Evolutionary conservation across 768 basidiomycete species (phyloP).

Genomic region (Russula sp.): DNA sequence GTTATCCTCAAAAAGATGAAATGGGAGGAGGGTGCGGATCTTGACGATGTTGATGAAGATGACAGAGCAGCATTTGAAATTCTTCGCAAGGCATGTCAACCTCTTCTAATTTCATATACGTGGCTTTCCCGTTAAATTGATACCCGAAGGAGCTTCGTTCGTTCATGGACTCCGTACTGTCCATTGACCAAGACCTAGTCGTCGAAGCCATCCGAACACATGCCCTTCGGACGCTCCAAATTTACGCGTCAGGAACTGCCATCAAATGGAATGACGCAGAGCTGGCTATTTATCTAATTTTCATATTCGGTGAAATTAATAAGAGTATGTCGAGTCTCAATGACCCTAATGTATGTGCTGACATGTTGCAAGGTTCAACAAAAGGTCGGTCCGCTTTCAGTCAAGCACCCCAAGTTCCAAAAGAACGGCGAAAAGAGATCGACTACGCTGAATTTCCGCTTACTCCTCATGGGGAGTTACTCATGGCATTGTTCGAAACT

Average conservation of each 20-base stretch:
- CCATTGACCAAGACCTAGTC: constrained; percentile 83
- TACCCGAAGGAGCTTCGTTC: constrained; percentile 71
- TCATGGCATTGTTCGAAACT: constrained; percentile 79
- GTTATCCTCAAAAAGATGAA: constrained; percentile 85
- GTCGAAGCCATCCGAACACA: constrained; percentile 71
- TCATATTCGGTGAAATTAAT: constrained; percentile 89
- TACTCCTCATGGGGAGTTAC: constrained; percentile 87
- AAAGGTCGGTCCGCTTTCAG: constrained; percentile 88
- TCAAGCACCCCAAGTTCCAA: constrained; percentile 64
- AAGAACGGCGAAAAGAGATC: constrained; percentile 60
- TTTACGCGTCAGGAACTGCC: constrained; percentile 57
- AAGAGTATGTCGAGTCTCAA: constrained; percentile 57
- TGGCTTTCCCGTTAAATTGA: background rate
- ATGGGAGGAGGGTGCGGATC: constrained; percentile 80
- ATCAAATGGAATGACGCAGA: constrained; percentile 93
- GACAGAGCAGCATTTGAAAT: constrained; percentile 78
- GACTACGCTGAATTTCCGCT: constrained; percentile 81
- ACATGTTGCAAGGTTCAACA: constrained; percentile 51
- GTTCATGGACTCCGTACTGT: constrained; percentile 82
- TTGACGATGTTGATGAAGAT: constrained; percentile 84
- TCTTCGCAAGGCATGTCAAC: constrained; percentile 69
- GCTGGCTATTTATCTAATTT: constrained; percentile 88
- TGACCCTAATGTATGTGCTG: background rate
- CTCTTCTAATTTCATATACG: constrained; percentile 13
- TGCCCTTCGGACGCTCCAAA: constrained; percentile 69